Evolutionary conservation across 202 grass and related monocot species (phyloP).

Genomic region (Cymbopogon flexuosus): DNA sequence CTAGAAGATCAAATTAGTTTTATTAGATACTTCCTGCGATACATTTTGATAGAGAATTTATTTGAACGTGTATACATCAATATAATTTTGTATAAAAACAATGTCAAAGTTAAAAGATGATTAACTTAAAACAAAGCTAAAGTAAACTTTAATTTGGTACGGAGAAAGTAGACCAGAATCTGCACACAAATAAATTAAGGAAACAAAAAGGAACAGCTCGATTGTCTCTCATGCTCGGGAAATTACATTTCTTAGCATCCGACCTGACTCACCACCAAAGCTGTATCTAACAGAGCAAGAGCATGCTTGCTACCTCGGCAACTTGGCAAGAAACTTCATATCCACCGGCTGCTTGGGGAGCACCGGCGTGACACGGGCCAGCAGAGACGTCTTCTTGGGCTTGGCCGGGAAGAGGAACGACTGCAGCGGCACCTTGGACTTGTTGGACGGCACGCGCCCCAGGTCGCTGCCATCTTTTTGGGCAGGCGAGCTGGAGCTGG

Average conservation of each 20-base stretch:
- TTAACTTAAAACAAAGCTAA: no score
- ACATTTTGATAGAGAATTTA: not conserved
- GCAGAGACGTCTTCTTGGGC: constrained; percentile 65
- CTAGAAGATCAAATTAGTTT: no score
- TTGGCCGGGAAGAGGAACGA: constrained; percentile 76
- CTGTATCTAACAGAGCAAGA: not conserved
- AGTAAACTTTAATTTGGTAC: no score
- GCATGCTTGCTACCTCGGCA: constrained; percentile 36
- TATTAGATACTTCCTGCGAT: no score
- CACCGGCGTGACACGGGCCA: constrained; percentile 56
- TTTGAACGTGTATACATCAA: not conserved
- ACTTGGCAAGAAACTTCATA: constrained; percentile 45
- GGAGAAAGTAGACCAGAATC: not conserved
- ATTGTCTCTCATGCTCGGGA: not conserved
- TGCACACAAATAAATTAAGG: not conserved
- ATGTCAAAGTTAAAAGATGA: no score
- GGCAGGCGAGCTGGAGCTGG: not conserved
- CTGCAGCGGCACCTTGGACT: constrained; percentile 57
- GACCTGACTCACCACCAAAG: not conserved
- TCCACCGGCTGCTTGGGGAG: constrained; percentile 60
- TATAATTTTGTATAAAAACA: no score
- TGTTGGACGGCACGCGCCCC: constrained; percentile 34
- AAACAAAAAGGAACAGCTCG: not conserved
- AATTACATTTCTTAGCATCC: not conserved
- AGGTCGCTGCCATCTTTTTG: not conserved